Percentiles rank a stretch among this genome's conserved stretches.
These are phyloP conservation scores for Candida tammaniensis DNA, from an alignment of 805 yeast species.

Conservation along the genomic window DNA sequence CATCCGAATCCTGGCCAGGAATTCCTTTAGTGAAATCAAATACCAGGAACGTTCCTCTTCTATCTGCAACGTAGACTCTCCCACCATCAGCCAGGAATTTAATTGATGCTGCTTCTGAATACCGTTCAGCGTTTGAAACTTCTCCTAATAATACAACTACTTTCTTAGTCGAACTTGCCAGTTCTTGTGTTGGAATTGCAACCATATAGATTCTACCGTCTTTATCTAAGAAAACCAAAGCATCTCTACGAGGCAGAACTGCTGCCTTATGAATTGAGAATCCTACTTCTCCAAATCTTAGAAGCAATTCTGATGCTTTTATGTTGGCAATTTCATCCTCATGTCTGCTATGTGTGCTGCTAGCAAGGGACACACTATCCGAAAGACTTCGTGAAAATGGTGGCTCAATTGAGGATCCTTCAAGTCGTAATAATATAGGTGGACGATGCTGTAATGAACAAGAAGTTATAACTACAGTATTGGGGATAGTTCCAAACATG, in stretches of 20 bases:
- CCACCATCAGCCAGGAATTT: conserved; percentile 81
- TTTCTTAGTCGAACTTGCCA: conserved; percentile 27
- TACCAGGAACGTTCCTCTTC: conserved; percentile 75
- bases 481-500: conserved; percentile 48
- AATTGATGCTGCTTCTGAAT: conserved; percentile 75
- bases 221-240: conserved; percentile 75
- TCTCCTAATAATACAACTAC: conserved; percentile 71
- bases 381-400: conserved; percentile 5
- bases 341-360: conserved; percentile 13
- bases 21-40: conserved; percentile 88
- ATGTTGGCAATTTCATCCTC: conserved; percentile 45
- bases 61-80: conserved; percentile 68
- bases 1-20: conserved; percentile 64
- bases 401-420: conserved; percentile 50
- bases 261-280: conserved; percentile 70
- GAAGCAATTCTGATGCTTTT: conserved; percentile 29
- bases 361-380: conserved; percentile 11
- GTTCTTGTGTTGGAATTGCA: conserved; percentile 44
- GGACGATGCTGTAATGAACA: conserved; percentile 35
- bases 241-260: conserved; percentile 83
- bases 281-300: conserved; percentile 78
- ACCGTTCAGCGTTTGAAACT: conserved; percentile 70
- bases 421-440: conserved; percentile 29
- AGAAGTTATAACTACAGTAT: conserved; percentile 35
- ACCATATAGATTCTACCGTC: conserved; percentile 73